Base-by-base conservation (phyloP, 768 basidiomycete genomes). In the Collybia nuda region DNA sequence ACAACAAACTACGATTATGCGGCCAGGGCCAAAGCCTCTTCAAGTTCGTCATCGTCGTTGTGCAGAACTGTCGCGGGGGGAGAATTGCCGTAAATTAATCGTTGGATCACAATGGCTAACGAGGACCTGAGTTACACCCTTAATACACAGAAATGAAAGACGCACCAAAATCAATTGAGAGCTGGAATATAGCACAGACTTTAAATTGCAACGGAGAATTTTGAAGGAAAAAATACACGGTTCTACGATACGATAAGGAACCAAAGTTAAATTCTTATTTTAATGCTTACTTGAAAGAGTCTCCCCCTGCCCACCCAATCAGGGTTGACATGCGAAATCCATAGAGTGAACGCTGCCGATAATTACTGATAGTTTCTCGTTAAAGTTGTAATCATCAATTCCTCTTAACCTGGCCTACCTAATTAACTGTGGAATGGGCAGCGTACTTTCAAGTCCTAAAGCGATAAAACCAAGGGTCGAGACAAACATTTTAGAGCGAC, bases 281-380 rank as follows among this genome's bases (percentile, higher is more conserved):
- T 36, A 40, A 44, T 51, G 53, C 76, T 54, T 59, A 90, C 91
- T 93, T 93, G 80, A 90, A 93, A 15, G 81, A 67, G 67, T 93
- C 91, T 55, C 91, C 91, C 51, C 86, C 89, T 40, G 81, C 70
- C 91, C 91, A 93, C 24, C 91, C 91, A 29, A 91, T 61, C 43
- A 93, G 67, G 2, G 91, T 93, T 6, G 90, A 89, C 67, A 82
- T 78, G 28, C 90, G 81, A 68, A 93, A 93, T 29, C 91, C 91
- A 67, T 91, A 91, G 41, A 93, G 65, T 2, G 91, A 91, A 37
- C 80, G 80, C 59, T 84, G 86, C 47, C 81, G 82, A 64, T 85
- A 86, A 59, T 93, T 93, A 61, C 91, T 93, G 60, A 23, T 47
- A 9, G 48, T 51, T 14, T 23, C 40, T 19, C 50, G 42, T 28